Percentiles rank a stretch among this genome's conserved stretches.
Evolutionary conservation across 1,284 basidiomycete genomes (phyloP).

Genomic region (Puccinia horiana): DNA sequence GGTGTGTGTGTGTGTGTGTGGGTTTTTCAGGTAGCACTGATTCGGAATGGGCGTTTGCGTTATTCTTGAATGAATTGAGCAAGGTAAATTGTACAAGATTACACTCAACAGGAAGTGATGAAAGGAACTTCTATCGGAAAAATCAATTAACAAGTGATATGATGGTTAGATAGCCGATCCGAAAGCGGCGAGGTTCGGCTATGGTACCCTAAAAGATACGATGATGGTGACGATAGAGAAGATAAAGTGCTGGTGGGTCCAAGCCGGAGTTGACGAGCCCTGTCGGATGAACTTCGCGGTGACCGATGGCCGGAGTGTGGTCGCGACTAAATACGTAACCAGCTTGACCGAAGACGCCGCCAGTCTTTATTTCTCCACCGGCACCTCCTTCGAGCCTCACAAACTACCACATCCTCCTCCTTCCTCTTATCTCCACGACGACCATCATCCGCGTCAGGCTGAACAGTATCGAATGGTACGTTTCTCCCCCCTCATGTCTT

Average conservation of each 20-base stretch:
- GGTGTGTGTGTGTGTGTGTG: no score
- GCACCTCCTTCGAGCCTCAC: slow-evolving; percentile 54
- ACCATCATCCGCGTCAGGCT: slow-evolving; percentile 64
- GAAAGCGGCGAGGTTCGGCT: slow-evolving; percentile 70
- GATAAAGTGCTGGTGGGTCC: slow-evolving; percentile 75
- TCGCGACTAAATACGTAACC: slow-evolving; percentile 92
- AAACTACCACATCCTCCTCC: neutral
- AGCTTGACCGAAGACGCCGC: slow-evolving; percentile 88
- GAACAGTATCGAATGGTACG: slow-evolving; percentile 72
- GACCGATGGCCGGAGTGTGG: slow-evolving; percentile 86
- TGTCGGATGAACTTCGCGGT: slow-evolving; percentile 95
- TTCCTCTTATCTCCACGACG: slow-evolving; percentile 80
- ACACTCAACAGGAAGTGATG: neutral
- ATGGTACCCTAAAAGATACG: slow-evolving; percentile 69
- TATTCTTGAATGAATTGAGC: slow-evolving; percentile 69
- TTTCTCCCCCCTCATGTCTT: neutral
- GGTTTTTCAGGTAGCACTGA: slow-evolving; percentile 62
- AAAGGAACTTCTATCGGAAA: neutral
- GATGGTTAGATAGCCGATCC: slow-evolving; percentile 73
- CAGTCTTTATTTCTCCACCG: slow-evolving; percentile 65
- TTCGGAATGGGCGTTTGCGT: slow-evolving; percentile 91
- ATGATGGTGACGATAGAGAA: slow-evolving; percentile 81
- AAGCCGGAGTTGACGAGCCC: slow-evolving; percentile 71
- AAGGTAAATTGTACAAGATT: slow-evolving; percentile 64
- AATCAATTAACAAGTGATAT: no score